phyloP scores from a whole-genome alignment of 768 basidiomycete genomes.

The Pisolithus tinctorius region DNA sequence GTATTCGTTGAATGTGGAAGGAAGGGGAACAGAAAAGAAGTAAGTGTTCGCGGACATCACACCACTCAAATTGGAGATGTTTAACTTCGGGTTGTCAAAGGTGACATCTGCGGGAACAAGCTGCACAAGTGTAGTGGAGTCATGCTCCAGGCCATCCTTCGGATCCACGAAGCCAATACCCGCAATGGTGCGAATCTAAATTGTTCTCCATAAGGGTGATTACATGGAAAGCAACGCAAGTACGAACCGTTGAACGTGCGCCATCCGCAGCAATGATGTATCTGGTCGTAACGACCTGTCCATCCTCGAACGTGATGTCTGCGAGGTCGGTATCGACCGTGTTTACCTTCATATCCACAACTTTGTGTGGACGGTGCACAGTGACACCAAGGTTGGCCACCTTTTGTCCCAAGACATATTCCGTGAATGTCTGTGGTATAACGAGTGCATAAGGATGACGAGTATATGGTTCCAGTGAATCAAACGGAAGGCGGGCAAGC shows the following conservation, averaged over 20 bases:
- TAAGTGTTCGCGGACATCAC: constrained; percentile 25
- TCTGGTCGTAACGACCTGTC: constrained; percentile 34
- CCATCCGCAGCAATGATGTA: constrained; percentile 51
- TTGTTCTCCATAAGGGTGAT: neutral
- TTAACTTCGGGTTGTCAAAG: constrained; percentile 15
- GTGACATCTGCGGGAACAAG: constrained; percentile 43
- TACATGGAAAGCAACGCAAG: neutral
- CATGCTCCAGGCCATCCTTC: constrained; percentile 17
- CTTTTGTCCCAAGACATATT: constrained; percentile 32
- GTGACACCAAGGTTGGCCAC: constrained; percentile 26
- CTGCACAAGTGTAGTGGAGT: constrained; percentile 27
- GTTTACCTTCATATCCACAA: constrained; percentile 29
- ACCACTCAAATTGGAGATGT: constrained; percentile 5
- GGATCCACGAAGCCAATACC: constrained; percentile 43
- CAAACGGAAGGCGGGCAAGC: constrained; percentile 26
- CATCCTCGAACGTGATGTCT: constrained; percentile 41
- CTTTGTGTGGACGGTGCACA: constrained; percentile 34
- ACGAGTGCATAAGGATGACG: constrained; percentile 37
- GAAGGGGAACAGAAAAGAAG: constrained; percentile 33
- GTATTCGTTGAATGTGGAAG: constrained; percentile 17
- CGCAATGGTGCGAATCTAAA: constrained; percentile 36
- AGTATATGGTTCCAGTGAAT: constrained; percentile 33
- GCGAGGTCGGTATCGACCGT: constrained; percentile 21
- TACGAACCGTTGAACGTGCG: constrained; percentile 36
- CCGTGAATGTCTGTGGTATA: constrained; percentile 39